Conservation (phyloP, 2,329 filamentous ascomycete species). For the Colletotrichum endophyticum region DNA sequence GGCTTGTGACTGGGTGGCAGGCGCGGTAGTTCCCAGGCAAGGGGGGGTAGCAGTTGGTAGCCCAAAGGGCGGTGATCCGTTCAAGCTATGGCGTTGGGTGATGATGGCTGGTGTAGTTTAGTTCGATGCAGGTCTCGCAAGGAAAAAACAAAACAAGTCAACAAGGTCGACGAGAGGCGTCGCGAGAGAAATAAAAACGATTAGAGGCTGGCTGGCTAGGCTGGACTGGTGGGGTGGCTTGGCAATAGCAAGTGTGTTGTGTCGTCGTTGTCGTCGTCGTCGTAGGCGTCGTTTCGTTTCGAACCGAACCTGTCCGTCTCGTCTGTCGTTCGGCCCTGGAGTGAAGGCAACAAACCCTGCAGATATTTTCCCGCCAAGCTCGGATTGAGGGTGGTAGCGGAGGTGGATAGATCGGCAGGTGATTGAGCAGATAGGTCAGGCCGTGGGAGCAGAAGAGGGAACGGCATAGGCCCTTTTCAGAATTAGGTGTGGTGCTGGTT, state of each 20-base stretch:
- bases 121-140: not conserved
- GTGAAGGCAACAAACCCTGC: not conserved
- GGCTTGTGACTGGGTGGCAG: not conserved
- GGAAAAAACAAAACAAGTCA: not conserved
- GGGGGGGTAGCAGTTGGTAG: not conserved
- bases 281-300: not conserved
- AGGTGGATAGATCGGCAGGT: not conserved
- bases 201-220: not conserved
- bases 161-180: not conserved
- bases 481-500: not conserved
- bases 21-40: not conserved
- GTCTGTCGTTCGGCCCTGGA: slow-evolving; percentile 7
- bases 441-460: not conserved
- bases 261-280: not conserved
- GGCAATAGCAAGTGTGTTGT: not conserved
- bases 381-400: not conserved
- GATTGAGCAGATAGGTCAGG: not conserved
- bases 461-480: not conserved
- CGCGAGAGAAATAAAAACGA: not conserved
- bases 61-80: not conserved
- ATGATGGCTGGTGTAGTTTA: not conserved
- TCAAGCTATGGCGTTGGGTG: not conserved
- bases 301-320: not conserved
- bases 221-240: not conserved
- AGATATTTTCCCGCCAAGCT: not conserved